Conservation (phyloP, 441 rosid species). For the Euphorbia schlechtendalii region DNA sequence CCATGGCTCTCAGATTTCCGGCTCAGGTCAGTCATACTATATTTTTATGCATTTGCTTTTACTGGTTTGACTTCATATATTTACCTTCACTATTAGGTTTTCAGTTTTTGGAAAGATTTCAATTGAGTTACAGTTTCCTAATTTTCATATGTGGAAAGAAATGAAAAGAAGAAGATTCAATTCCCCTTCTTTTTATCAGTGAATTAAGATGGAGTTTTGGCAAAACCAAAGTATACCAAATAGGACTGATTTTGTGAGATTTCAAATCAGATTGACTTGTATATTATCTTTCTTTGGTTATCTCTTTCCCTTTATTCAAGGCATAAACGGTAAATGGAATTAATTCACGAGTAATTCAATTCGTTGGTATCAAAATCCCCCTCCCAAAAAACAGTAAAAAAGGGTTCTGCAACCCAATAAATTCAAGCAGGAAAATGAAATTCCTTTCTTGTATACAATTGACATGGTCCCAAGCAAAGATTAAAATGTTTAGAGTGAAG, state of each 20-base stretch:
- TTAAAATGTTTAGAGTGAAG: background rate
- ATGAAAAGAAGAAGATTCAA: background rate
- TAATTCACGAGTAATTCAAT: background rate
- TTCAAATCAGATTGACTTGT: background rate
- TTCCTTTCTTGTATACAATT: background rate
- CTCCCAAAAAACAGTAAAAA: too few relatives aligned
- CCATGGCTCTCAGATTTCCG: slow-evolving; percentile 80
- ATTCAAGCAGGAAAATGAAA: background rate
- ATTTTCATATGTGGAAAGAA: background rate
- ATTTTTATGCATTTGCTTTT: background rate
- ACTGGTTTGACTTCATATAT: too few relatives aligned
- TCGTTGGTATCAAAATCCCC: background rate
- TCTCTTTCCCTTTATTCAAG: background rate
- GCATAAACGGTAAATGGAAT: background rate
- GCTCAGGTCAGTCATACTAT: slow-evolving; percentile 51
- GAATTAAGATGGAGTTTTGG: background rate
- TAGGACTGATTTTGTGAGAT: background rate
- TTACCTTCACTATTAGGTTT: too few relatives aligned
- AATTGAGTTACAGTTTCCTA: too few relatives aligned
- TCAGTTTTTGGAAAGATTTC: too few relatives aligned
- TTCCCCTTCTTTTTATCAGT: background rate
- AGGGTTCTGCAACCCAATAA: too few relatives aligned
- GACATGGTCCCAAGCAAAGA: background rate
- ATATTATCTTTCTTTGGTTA: too few relatives aligned
- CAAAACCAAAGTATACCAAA: background rate